Evolutionary conservation across 192 early-diverging fungal genomes (phyloP).

Genomic region (Coemansia sp.): DNA sequence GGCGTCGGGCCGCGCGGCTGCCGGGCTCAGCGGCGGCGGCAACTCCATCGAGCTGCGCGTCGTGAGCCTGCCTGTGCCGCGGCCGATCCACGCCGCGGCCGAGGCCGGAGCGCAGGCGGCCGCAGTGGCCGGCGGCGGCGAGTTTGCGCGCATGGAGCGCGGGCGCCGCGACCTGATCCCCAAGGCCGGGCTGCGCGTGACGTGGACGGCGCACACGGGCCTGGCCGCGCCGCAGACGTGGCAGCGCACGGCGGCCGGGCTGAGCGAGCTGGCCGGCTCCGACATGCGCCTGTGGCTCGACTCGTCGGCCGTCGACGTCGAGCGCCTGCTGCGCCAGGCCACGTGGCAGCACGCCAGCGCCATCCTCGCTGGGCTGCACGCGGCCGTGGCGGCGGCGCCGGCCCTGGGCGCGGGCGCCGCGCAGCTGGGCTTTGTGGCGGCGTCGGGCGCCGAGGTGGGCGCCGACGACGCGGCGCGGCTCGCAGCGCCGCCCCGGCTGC

Average conservation of each 20-base stretch:
- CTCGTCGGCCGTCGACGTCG: constrained; percentile 25
- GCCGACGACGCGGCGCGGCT: constrained; percentile 6
- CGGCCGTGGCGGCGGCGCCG: constrained; percentile 15
- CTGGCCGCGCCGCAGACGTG: constrained; percentile 19
- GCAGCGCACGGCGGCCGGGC: constrained; percentile 35
- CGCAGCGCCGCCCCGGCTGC: constrained; percentile 28
- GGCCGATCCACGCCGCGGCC: constrained; percentile 46
- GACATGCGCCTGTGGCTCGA: constrained; percentile 22
- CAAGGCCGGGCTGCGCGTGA: constrained; percentile 33
- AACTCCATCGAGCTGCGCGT: constrained; percentile 33
- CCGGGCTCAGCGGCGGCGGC: not conserved
- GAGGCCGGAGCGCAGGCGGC: constrained; percentile 9
- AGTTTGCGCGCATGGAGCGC: constrained; percentile 36
- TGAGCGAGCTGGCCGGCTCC: constrained; percentile 7
- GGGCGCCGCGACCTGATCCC: constrained; percentile 43
- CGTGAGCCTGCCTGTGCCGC: constrained; percentile 30
- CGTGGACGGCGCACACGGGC: constrained; percentile 40
- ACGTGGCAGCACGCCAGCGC: constrained; percentile 41
- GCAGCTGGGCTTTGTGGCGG: constrained; percentile 25
- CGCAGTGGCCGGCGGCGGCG: not conserved
- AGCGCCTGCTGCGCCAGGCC: constrained; percentile 33
- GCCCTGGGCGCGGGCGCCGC: constrained; percentile 27
- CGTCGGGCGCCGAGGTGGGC: constrained; percentile 22
- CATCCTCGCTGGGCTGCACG: constrained; percentile 31
- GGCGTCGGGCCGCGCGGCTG: constrained; percentile 34